Evolutionary conservation across 2,329 filamentous ascomycete genomes (phyloP), one percentile per base, ranked within the genome.

Genomic region (Paecilomyces variotii): DNA sequence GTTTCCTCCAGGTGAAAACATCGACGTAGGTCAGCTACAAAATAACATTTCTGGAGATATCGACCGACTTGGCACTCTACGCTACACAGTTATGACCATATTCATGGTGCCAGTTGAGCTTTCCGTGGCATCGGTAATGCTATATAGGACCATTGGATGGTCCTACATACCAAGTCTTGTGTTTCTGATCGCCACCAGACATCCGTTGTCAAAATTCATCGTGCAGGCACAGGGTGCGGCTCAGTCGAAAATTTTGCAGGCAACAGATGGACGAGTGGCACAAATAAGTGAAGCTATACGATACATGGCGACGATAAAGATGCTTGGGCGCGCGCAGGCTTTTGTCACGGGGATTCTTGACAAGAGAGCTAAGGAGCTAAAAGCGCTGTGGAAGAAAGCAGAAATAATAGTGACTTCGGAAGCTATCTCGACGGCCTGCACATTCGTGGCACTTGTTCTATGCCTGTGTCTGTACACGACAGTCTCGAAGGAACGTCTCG

Each of bases 41-140:
- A 61, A 53, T 57, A 54, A 52, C 32, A 57, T 61, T 27, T 61
- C 60, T 9, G 60, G 49, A 7, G 60, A 61, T 56, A 60, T 61
- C 35, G 60, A 61, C 39, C 60, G 60, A 39, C 34, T 61, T 28
- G 60, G 60, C 12, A 60, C 60, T 14, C 52, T 61, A 26, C 55
- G 60, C 28, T 61, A 61, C 50, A 60, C 60, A 4, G 32, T 55
- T 12, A 55, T 61, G 55, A 60, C 60, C 26, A 55, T 25, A n/a
- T 60, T 60, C 28, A 61, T 61, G 60, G 58, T 55, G 12, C 60
- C 60, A 11, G 60, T 61, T 3, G 60, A 61, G 34, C 19, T 61
- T 26, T 28, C 54, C 26, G 34, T 57, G 27, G 49, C 57, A 1
- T 61, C 60, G 9, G 26, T 60, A 3, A 19, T 61, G 12, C 32